A percentile compares a stretch with the other conserved stretches of the same genome.
phyloP scores from a whole-genome alignment of 2,329 filamentous ascomycete species.

The Colletotrichum graminicola region DNA sequence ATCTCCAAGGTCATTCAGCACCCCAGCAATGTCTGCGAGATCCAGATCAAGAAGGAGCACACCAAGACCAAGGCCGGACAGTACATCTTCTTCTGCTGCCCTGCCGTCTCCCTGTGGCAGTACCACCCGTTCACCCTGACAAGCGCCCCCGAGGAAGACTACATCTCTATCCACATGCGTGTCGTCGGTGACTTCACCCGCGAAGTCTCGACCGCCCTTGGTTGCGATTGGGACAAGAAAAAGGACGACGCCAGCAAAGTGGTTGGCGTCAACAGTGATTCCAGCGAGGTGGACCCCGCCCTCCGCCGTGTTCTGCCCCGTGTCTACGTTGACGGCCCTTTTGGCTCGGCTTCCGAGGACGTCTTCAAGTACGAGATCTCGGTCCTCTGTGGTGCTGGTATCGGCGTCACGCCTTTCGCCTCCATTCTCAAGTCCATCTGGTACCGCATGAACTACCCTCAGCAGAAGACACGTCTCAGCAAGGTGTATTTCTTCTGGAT shows the following conservation, averaged over 20 bases:
- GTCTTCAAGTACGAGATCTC: constrained; percentile 90
- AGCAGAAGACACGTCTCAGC: constrained; percentile 80
- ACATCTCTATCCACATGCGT: constrained; percentile 88
- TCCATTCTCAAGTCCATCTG: constrained; percentile 92
- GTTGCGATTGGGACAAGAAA: constrained; percentile 78
- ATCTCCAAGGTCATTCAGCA: constrained; percentile 92
- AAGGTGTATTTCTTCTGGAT: constrained; percentile 97
- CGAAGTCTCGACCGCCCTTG: constrained; percentile 75
- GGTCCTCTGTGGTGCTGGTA: constrained; percentile 84
- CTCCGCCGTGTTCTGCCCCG: constrained; percentile 81
- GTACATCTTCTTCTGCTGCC: constrained; percentile 92
- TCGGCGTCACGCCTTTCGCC: constrained; percentile 88
- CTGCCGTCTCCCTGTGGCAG: constrained; percentile 87
- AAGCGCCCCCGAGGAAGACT: constrained; percentile 89
- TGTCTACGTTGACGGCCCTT: constrained; percentile 87
- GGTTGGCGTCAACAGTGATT: constrained; percentile 73
- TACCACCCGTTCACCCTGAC: constrained; percentile 91
- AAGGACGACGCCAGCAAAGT: constrained; percentile 72
- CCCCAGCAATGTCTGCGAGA: constrained; percentile 89
- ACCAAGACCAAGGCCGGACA: constrained; percentile 85
- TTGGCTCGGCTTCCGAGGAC: constrained; percentile 87
- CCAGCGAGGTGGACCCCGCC: constrained; percentile 73
- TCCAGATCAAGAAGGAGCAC: constrained; percentile 91
- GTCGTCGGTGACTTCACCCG: constrained; percentile 87
- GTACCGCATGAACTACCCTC: constrained; percentile 92